Evolutionary conservation across 2,329 filamentous ascomycete species (phyloP), one percentile per base, ranked within the genome.

Genomic region (Botrytis pseudocinerea): DNA sequence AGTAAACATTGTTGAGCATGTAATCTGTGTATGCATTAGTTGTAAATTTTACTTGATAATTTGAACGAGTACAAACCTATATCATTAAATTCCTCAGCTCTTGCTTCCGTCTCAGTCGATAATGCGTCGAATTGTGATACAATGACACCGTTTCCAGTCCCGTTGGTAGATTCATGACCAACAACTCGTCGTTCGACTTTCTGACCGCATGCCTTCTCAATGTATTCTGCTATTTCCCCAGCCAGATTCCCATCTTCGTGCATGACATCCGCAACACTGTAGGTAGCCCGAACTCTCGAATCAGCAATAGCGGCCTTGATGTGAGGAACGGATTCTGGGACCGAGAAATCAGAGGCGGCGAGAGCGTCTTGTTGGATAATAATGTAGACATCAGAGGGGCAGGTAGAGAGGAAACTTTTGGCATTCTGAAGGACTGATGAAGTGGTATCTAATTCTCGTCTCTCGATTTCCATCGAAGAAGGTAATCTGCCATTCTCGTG

Each of bases 321-420:
- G 86, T 82, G 87, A 79, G 85, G 88, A 85, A 75, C 84, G 83
- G 80, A 82, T 80, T 82, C 83, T n/a, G 22, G 80, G 78, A 79
- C 73, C 84, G 84, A 83, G 78, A 95, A 90, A 81, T 97, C 93
- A 75, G 86, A 85, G 60, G 90, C 87, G 77, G 91, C 90, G 73
- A 94, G 86, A 77, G 92, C 92, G 18, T 92, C 90, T 80, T 97
- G 94, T 44, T 90, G 89, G 75, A 97, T 87, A 76, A 98, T 82
- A 73, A 97, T 84, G 83, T 97, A 97, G 77, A 88, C 88, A 69
- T 90, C 87, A 32, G 92, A 94, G 2, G 92, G 91, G 82, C 94
- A 97, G 71, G 83, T 82, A 57, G 85, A 84, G 40, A 97, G 87
- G 69, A 90, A 80, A n/a, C 82, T 57, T 51, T 77, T 78, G 2